A percentile compares a stretch with the other conserved stretches of the same genome.
phyloP scores from a whole-genome alignment of 2,329 filamentous ascomycete species.

The Xylariaceae sp. region DNA sequence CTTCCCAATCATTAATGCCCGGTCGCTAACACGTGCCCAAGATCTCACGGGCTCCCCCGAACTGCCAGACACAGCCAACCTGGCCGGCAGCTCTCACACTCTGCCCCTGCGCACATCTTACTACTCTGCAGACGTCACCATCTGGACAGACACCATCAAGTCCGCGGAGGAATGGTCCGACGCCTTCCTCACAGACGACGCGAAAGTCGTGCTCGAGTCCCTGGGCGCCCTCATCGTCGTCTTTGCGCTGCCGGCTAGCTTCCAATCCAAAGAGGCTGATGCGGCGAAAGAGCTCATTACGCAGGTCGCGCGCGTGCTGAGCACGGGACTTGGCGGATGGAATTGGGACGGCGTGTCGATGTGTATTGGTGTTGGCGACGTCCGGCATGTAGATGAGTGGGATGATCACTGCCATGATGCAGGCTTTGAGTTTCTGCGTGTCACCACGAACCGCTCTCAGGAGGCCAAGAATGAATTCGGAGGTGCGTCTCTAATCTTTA shows the following conservation, averaged over 20 bases:
- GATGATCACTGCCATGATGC: constrained; percentile 53
- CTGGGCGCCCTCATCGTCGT: constrained; percentile 56
- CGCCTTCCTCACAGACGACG: constrained; percentile 56
- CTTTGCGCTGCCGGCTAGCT: constrained; percentile 39
- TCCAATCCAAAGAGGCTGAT: constrained; percentile 22
- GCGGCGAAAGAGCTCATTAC: constrained; percentile 41
- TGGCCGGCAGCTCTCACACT: constrained; percentile 56
- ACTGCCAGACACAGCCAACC: constrained; percentile 33
- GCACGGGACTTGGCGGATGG: constrained; percentile 54
- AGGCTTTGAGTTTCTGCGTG: constrained; percentile 60
- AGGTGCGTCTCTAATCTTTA: constrained; percentile 37
- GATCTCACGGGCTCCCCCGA: constrained; percentile 49
- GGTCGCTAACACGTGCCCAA: no score
- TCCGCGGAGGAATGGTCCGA: constrained; percentile 45
- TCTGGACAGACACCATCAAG: constrained; percentile 57
- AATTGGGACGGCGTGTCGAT: constrained; percentile 61
- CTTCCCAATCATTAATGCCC: background rate
- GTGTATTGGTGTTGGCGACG: constrained; percentile 50
- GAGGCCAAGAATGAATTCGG: constrained; percentile 51
- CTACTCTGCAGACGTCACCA: constrained; percentile 55
- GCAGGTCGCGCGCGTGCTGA: constrained; percentile 51
- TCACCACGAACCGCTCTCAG: constrained; percentile 32
- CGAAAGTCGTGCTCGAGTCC: constrained; percentile 56
- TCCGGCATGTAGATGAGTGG: constrained; percentile 50
- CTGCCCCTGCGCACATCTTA: constrained; percentile 54